Evolutionary conservation across 2,329 filamentous ascomycete species (phyloP), one percentile per base, ranked within the genome.

Genomic region (Knoxdaviesia capensis): DNA sequence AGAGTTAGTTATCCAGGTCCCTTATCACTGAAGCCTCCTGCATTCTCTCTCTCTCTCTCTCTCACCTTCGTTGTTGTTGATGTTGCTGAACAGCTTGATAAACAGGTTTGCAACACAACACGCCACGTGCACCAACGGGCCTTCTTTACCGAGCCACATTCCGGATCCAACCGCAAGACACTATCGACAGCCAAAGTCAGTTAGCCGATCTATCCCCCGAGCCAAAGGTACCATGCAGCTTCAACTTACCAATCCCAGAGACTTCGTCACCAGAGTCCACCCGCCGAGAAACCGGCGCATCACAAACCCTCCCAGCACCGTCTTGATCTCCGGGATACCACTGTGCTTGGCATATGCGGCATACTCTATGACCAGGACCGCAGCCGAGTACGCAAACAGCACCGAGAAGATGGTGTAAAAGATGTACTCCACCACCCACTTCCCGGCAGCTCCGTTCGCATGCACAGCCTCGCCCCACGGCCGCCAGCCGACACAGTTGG

Each of bases 281-380:
- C 68, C 67, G 7, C 87, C 84, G 53, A 96, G 66, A 52, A 96
- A 93, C 45, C 78, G 74, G 46, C 78, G 72, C 47, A 98, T 94
- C 32, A 98, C 79, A 56, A 94, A 94, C 5, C 88, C 88, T 36
- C 88, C 88, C 42, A 98, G 64, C 6, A 98, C 74, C 3, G 87
- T 94, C 66, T 98, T 98, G 61, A 98, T 92, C 64, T 98, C 88
- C 5, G 88, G 86, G 50, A 98, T 94, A 60, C 88, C 88, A 56
- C 85, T 94, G 54, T 96, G 88, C 56, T 82, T 88, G 39, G 88
- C 88, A 59, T 94, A 84, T 5, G 81, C 67, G 29, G 84, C 85
- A 58, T 87, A 96, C 51, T 80, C 74, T 51, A 80, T 75, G 9
- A 96, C 87, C 42, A 96, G 63, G 42, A 87, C 55, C 42, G 80